These are phyloP conservation scores for Psilocybe cubensis DNA, from an alignment of 768 basidiomycete genomes.

Conservation along the genomic window DNA sequence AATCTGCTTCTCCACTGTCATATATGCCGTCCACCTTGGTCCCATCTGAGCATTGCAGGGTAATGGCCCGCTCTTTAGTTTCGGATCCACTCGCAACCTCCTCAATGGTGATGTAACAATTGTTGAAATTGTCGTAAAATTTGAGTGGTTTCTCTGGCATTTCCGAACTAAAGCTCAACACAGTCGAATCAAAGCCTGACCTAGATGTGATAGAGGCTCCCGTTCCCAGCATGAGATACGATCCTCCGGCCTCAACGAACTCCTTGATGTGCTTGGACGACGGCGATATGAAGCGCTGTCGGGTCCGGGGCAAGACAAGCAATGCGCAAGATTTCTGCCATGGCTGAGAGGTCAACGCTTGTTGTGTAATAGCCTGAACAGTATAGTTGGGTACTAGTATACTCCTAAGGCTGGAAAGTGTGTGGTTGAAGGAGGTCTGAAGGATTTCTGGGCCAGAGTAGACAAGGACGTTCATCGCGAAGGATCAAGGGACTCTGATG, in stretches of 20 bases:
- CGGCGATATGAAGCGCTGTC: conserved; percentile 42
- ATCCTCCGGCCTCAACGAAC: conserved; percentile 72
- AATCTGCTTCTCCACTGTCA: conserved; percentile 25
- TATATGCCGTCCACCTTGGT: conserved; percentile 31
- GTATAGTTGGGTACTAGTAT: conserved; percentile 77
- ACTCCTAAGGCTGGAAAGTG: conserved; percentile 50
- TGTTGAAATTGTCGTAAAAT: conserved; percentile 37
- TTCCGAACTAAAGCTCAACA: conserved; percentile 31
- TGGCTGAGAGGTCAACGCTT: conserved; percentile 65
- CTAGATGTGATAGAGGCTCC: conserved; percentile 49
- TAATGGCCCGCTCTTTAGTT: conserved; percentile 13
- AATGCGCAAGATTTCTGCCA: conserved; percentile 80
- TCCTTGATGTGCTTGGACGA: conserved; percentile 51
- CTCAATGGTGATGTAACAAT: conserved; percentile 32
- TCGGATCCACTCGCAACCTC: conserved; percentile 6
- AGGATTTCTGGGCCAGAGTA: conserved; percentile 67
- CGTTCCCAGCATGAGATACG: conserved; percentile 66
- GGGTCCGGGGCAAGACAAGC: conserved; percentile 74
- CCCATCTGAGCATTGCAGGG: conserved; percentile 25
- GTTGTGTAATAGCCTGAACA: conserved; percentile 67
- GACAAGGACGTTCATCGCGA: conserved; percentile 73
- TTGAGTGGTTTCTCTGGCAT: conserved; percentile 30
- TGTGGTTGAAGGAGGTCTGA: conserved; percentile 44
- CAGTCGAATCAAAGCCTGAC: conserved; percentile 39
- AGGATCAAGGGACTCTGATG: not conserved